Percentiles rank a stretch among this genome's conserved stretches.
These are phyloP conservation scores for Pisolithus thermaeus DNA, from an alignment of 1,284 basidiomycete species.

Conservation along the genomic window DNA sequence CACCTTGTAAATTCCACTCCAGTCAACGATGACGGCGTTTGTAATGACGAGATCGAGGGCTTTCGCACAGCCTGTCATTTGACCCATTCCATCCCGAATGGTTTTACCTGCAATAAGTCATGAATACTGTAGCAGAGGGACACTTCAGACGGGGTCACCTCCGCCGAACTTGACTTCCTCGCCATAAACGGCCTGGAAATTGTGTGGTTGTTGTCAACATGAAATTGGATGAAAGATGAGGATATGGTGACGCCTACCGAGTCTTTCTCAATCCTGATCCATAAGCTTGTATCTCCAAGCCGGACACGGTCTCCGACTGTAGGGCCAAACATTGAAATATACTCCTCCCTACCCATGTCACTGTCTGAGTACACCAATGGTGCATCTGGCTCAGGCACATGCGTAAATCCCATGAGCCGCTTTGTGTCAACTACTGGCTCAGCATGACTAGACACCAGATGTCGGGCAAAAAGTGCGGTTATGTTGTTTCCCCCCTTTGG, in stretches of 20 bases:
- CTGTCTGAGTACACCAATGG: conserved; percentile 43
- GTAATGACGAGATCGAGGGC: conserved; percentile 91
- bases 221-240: not conserved
- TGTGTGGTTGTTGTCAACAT: not conserved
- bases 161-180: conserved; percentile 99
- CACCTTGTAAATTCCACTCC: conserved; percentile 93
- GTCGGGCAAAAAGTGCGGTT: conserved; percentile 43
- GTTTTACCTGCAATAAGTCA: conserved; percentile 62
- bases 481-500: conserved; percentile 82
- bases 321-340: conserved; percentile 92
- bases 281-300: conserved; percentile 86
- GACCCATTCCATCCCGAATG: conserved; percentile 96
- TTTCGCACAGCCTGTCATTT: conserved; percentile 72
- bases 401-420: conserved; percentile 53
- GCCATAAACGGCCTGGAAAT: conserved; percentile 67
- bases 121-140: not conserved
- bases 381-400: conserved; percentile 56
- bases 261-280: conserved; percentile 92
- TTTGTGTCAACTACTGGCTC: conserved; percentile 7
- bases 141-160: conserved; percentile 40
- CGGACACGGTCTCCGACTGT: conserved; percentile 88
- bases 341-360: conserved; percentile 58
- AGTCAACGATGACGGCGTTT: conserved; percentile 92
- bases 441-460: conserved; percentile 15
- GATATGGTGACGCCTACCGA: conserved; percentile 41